Conservation (phyloP, 495 filamentous ascomycete genomes). For the Xylaria grammica region DNA sequence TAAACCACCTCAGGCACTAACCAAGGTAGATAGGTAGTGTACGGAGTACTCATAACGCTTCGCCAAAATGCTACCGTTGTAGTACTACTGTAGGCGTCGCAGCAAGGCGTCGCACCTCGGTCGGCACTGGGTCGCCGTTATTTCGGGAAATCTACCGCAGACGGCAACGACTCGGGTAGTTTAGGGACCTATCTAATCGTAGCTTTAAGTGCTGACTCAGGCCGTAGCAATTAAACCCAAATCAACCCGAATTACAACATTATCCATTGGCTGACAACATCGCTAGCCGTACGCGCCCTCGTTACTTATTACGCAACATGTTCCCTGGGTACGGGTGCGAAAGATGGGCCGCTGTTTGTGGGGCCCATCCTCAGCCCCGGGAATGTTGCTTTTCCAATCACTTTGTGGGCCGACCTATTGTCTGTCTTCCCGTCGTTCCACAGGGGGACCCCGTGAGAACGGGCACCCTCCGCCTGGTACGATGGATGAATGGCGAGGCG, state of each 20-base stretch:
- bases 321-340: not conserved
- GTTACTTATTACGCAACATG: not conserved
- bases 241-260: not conserved
- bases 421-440: not conserved
- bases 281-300: not conserved
- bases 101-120: too few relatives aligned
- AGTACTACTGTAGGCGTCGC: too few relatives aligned
- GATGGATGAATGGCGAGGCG: not conserved
- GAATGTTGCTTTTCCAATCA: not conserved
- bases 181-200: not conserved
- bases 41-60: too few relatives aligned
- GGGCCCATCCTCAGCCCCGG: constrained; percentile 3
- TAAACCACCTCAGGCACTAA: too few relatives aligned
- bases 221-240: not conserved
- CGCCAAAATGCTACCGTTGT: too few relatives aligned
- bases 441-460: not conserved
- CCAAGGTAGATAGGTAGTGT: too few relatives aligned
- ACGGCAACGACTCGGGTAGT: not conserved
- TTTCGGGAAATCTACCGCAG: not conserved
- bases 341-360: not conserved
- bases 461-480: not conserved
- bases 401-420: not conserved
- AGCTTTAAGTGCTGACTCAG: not conserved
- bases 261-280: not conserved
- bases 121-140: constrained; percentile 6